Base-by-base conservation (phyloP, 2,329 filamentous ascomycete genomes). In the Dactylonectria estremocensis region DNA sequence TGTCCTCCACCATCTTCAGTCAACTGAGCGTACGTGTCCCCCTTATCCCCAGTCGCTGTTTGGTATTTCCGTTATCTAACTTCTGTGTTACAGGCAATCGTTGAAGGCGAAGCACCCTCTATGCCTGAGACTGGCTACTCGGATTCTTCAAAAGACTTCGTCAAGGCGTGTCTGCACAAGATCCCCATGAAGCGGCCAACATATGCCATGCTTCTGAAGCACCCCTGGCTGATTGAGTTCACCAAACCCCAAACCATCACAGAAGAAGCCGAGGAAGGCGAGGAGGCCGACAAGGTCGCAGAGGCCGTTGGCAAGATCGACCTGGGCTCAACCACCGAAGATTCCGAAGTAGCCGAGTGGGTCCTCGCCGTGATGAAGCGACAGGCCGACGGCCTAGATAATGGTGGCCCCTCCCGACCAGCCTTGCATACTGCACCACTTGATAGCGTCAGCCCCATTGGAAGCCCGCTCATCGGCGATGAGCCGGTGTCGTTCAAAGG, bases 1-100 rank as follows among this genome's bases (percentile, higher is more conserved):
- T 97, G 1, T 98, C 97, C 72, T 96, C 95, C 79, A 98, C 97
- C 77, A 99, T 99, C 73, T 98, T 99, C 85, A 97, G 94, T 77
- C 96, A 99, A 79, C 86, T 99, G 37, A 97, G 93, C 76, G 96
- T 98, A 87, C 91, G 95, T 90, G 18, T 16, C 24, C 24, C 14
- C n/a, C 14, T 18, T 31, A 28, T 54, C 61, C 7, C 35, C 14
- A 35, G 10, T 33, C 56, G 22, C n/a, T 1, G 16, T 52, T 50
- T 16, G 14, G 24, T 14, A 13, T n/a, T 28, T 7, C 7, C 24
- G 22, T 35, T 59, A n/a, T 64, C 64, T 74, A 65, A 75, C 35
- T 37, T 40, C n/a, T 33, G 40, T 43, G 35, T 5, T 73, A 50
- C 13, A 99, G 96, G 96, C 96, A 63, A 99, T 99, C 78, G 96